These are phyloP conservation scores for Dalbergia cultrata DNA, from an alignment of 306 rosid genomes.

Conservation along the genomic window DNA sequence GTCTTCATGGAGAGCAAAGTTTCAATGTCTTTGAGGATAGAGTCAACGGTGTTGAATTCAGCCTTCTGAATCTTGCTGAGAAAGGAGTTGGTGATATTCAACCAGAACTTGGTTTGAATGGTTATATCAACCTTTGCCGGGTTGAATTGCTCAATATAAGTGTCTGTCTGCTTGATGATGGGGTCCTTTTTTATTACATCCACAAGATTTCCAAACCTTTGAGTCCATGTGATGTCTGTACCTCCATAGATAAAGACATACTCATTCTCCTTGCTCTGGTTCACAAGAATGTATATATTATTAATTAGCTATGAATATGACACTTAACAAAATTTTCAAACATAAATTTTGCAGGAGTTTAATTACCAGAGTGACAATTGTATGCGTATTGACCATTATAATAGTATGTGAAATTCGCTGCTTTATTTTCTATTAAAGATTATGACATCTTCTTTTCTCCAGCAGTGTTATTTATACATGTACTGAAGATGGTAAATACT, in stretches of 20 bases:
- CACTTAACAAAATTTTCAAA: no score
- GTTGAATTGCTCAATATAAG: slow-evolving; percentile 35
- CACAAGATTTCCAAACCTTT: not conserved
- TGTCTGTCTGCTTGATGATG: slow-evolving; percentile 34
- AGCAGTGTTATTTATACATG: no score
- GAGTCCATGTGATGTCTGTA: not conserved
- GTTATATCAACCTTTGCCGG: slow-evolving; percentile 38
- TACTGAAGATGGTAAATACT: no score
- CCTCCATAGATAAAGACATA: slow-evolving; percentile 58
- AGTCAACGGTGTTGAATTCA: not conserved
- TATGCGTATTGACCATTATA: no score
- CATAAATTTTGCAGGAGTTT: no score
- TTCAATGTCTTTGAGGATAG: not conserved
- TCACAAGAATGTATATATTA: not conserved
- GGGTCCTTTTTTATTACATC: slow-evolving; percentile 38
- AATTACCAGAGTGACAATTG: no score
- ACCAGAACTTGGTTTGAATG: not conserved
- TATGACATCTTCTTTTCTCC: no score
- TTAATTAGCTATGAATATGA: not conserved
- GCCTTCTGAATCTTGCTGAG: not conserved
- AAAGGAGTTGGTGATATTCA: not conserved
- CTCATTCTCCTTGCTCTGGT: slow-evolving; percentile 45
- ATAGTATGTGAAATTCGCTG: no score
- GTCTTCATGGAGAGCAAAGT: not conserved
- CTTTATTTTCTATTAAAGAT: no score